Evolutionary conservation across 1,284 basidiomycete species (phyloP), one percentile per base, ranked within the genome.

Genomic region (Marasmius oreades): DNA sequence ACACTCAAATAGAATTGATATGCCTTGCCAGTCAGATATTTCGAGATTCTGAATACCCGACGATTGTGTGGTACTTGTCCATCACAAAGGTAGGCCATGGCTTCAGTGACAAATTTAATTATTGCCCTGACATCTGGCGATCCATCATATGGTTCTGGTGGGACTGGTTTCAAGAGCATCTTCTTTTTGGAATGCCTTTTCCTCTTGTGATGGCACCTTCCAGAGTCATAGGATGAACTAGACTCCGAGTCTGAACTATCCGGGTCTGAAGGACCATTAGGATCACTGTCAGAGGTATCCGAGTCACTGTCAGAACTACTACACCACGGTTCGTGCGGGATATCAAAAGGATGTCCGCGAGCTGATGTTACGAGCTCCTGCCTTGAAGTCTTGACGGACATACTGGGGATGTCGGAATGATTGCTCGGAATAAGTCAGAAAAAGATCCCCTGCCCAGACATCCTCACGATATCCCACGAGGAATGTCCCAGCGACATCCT

Each of bases 1-100:
- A 70, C 63, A 2, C 60, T 65, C 0, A 71, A 63, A 52, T 73
- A 81, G 55, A 73, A 79, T 16, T 70, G 63, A 55, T 73, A 70
- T 0, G 74, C 76, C n/a, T 66, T 66, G 0, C 69, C 73, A 0
- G 52, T 69, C 2, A 79, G 55, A 61, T 61, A 72, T 24, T 67
- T 62, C 0, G 66, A 67, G 0, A 71, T 6, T 2, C 68, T 60
- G 39, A 67, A 67, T 0, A 72, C 65, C 6, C 62, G 62, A 2
- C 64, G 37, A 3, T 62, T 45, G 2, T 28, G 12, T 0, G 46
- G 44, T 2, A 74, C 67, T 14, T 61, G 31, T 1, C 70, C 67
- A 51, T 66, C 62, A 10, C 56, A 37, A 1, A 72, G 56, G 59
- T 73, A 73, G 5, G 63, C 64, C 0, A 59, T 67, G 0, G 61